Base-by-base conservation (phyloP, 2,329 filamentous ascomycete species). In the Neodidymelliopsis sp. region DNA sequence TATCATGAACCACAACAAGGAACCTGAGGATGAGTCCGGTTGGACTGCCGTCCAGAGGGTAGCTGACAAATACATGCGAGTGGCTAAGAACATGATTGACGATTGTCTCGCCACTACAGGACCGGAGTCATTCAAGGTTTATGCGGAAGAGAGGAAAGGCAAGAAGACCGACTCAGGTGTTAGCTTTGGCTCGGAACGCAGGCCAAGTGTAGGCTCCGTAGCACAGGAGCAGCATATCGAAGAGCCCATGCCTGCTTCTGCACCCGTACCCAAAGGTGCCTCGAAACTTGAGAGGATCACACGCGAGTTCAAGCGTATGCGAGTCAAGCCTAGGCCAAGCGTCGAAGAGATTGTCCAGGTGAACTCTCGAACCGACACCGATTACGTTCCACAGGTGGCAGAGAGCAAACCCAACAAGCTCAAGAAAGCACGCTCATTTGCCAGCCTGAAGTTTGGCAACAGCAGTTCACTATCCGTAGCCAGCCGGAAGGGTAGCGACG, bases 121-220 rank as follows among this genome's bases (percentile, higher is more conserved):
- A 6, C 66, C 66, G 2, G 70, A 71, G 31, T 64, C 68, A 6
- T 73, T 73, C 55, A 67, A 63, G 11, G 53, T 54, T 31, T 61
- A 64, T n/a, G 53, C 59, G 10, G 60, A 70, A 22, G 62, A 66
- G 41, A 71, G 74, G 43, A 80, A 79, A 59, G 73, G 74, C 27
- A 79, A 83, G 60, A 86, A 85, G 69, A 81, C 80, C 16, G 84
- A 87, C 65, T 87, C 84, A 3, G 84, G 84, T 15, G 80, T 86
- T 49, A 85, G 83, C 67, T 85, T 86, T 60, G 76, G 74, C 38
- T 70, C 70, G 20, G 65, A 71, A 20, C 59, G 59, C 22, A 58
- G 67, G 23, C 68, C 69, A 12, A 70, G 67, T 25, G 65, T 67
- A 16, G 65, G 44, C 3, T 56, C 59, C 12, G 65, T 52, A 31